These are phyloP conservation scores for Moringa oleifera DNA, from an alignment of 345 rosid species.

Conservation along the genomic window DNA sequence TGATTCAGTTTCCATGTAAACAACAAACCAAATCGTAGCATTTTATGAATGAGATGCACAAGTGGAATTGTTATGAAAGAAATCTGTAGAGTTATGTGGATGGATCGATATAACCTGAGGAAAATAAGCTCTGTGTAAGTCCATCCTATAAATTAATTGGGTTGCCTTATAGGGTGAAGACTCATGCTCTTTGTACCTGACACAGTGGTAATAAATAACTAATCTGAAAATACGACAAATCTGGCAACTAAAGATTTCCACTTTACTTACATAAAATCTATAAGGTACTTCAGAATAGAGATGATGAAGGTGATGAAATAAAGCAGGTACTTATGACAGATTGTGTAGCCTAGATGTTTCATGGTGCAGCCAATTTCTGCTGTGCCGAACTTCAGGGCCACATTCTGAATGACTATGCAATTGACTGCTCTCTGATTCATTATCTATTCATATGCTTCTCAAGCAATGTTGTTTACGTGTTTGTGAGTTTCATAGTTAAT, in stretches of 20 bases:
- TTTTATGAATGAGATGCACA: no score
- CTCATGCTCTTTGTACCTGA: no score
- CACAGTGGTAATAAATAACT: no score
- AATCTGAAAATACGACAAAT: neutral
- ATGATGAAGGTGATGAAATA: slow-evolving; percentile 33
- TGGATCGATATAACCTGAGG: neutral
- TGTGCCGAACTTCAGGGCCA: slow-evolving; percentile 32
- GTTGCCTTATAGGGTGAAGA: no score
- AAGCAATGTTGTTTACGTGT: neutral
- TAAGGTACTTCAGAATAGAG: slow-evolving; percentile 22
- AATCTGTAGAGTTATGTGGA: no score
- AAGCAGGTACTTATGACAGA: slow-evolving; percentile 48
- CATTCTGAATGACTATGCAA: slow-evolving; percentile 26
- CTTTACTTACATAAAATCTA: neutral
- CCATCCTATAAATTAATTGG: no score
- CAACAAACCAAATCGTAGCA: no score
- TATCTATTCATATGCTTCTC: slow-evolving; percentile 21
- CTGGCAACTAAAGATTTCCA: neutral
- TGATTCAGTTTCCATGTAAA: neutral
- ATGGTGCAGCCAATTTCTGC: slow-evolving; percentile 31
- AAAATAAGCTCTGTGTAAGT: no score
- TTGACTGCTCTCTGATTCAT: slow-evolving; percentile 33
- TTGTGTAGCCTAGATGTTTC: slow-evolving; percentile 29
- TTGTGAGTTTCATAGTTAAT: neutral
- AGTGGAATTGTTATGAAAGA: no score